phyloP scores from a whole-genome alignment of 768 basidiomycete species.

The Jaapia argillacea region DNA sequence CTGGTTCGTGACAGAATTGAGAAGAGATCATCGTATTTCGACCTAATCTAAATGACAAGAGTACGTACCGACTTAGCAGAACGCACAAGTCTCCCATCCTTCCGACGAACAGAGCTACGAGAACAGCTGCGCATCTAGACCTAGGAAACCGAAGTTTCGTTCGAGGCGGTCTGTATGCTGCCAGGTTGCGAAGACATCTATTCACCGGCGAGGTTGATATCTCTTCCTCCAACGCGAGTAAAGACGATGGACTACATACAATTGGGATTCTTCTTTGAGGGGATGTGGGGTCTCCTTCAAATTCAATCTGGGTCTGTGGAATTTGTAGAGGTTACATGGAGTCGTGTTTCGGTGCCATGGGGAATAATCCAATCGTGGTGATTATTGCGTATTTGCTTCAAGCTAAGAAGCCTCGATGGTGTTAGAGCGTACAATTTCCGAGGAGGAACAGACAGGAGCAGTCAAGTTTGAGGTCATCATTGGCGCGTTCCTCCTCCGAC shows the following conservation, averaged over 20 bases:
- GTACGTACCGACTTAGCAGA: conserved; percentile 64
- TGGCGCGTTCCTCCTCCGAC: no score
- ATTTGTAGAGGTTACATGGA: conserved; percentile 9
- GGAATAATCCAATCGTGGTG: no score
- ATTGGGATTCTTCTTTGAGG: conserved; percentile 8
- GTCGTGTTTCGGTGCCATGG: no score
- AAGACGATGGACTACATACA: conserved; percentile 4
- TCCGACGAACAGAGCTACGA: conserved; percentile 81
- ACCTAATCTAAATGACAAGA: not conserved
- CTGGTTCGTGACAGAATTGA: conserved; percentile 24
- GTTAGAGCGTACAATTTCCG: no score
- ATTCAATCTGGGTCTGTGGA: conserved; percentile 10
- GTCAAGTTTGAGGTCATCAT: no score
- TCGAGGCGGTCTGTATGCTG: conserved; percentile 34
- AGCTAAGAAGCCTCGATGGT: no score
- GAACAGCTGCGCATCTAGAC: conserved; percentile 59
- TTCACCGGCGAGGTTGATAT: not conserved
- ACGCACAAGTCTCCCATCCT: conserved; percentile 80
- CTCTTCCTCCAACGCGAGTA: not conserved
- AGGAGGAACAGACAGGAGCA: no score
- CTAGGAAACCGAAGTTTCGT: conserved; percentile 34
- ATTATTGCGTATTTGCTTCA: no score
- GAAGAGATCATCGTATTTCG: no score
- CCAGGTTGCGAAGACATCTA: conserved; percentile 51
- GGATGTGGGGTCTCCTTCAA: conserved; percentile 10